Evolutionary conservation across 306 rosid genomes (phyloP), one percentile per base, ranked within the genome.

Genomic region (Cicer pinnatifidum): DNA sequence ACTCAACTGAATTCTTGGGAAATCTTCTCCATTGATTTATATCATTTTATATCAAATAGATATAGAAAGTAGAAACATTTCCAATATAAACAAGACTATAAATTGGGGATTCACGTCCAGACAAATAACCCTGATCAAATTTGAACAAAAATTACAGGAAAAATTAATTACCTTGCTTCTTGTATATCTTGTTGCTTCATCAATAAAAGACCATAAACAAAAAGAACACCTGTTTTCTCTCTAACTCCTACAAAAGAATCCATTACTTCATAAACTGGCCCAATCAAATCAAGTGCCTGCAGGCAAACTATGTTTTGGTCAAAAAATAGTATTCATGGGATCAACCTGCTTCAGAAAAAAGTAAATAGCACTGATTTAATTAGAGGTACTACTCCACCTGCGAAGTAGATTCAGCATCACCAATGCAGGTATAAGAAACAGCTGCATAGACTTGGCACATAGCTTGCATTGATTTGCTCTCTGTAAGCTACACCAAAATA

Each of bases 191-290:
- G 96, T 74, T 88, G 97, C 86, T 91, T 94, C 96, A 88, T 89
- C 81, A 91, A 86, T 82, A 94, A 72, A 72, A 94, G 92, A 65
- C 98, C 98, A 66, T 91, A 94, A 33, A 96, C 98, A 75, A 89
- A 94, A 80, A 91, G 92, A 74, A 86, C 92, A 67, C 88, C 86
- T 54, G 98, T 94, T 88, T 94, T 91, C 89, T 94, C 98, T 79
- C 97, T 85, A 82, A 94, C 95, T 66, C 98, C 97, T n/a, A 89
- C 98, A 78, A 94, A 94, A 52, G 97, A 91, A 84, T 94, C 98
- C 91, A 89, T 91, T 80, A 87, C 87, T 53, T 90, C 85, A 84
- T 91, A 86, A 79, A 89, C 92, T 66, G 98, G 98, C 77, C 95
- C 88, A 64, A 94, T 82, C 87, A 89, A 87, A 85, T 91, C 98